A percentile compares a stretch with the other conserved stretches of the same genome.
Conservation (phyloP, 495 filamentous ascomycete genomes). For the Aspergillus funiculosus region DNA sequence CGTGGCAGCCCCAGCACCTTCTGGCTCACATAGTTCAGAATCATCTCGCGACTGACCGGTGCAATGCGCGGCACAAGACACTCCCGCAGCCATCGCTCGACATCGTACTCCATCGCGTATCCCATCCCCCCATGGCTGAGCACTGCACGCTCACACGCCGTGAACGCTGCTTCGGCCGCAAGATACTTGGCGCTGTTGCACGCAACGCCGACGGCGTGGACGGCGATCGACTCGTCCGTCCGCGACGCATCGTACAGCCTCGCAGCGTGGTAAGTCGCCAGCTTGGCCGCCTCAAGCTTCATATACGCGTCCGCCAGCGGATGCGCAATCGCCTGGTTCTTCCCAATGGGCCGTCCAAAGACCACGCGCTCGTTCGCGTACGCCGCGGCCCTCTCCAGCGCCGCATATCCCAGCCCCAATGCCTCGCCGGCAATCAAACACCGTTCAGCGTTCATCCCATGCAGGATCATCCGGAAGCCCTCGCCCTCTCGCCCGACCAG, state of each 20-base stretch:
- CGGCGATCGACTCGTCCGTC: constrained; percentile 49
- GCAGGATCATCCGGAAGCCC: constrained; percentile 71
- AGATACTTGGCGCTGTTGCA: constrained; percentile 74
- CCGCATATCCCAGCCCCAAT: constrained; percentile 68
- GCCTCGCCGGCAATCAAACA: constrained; percentile 74
- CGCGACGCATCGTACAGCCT: constrained; percentile 58
- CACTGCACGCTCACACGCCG: constrained; percentile 64
- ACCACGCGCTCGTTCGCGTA: constrained; percentile 66
- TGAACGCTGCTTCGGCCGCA: constrained; percentile 72
- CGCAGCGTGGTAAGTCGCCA: constrained; percentile 73
- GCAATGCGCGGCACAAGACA: constrained; percentile 70
- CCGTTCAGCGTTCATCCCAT: constrained; percentile 81
- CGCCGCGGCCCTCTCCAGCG: constrained; percentile 55
- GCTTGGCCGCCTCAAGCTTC: constrained; percentile 72
- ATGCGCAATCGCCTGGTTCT: constrained; percentile 71
- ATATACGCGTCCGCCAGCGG: constrained; percentile 70
- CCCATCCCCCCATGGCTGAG: constrained; percentile 70
- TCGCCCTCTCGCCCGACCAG: constrained; percentile 64
- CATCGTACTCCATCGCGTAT: constrained; percentile 73
- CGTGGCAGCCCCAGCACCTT: constrained; percentile 54
- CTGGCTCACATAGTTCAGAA: constrained; percentile 72
- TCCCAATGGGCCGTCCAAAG: constrained; percentile 65
- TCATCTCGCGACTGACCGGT: constrained; percentile 74
- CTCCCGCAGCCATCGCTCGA: constrained; percentile 70
- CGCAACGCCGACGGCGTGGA: constrained; percentile 62